Conservation (phyloP, 805 yeast species). For the Lachancea fermentati region DNA sequence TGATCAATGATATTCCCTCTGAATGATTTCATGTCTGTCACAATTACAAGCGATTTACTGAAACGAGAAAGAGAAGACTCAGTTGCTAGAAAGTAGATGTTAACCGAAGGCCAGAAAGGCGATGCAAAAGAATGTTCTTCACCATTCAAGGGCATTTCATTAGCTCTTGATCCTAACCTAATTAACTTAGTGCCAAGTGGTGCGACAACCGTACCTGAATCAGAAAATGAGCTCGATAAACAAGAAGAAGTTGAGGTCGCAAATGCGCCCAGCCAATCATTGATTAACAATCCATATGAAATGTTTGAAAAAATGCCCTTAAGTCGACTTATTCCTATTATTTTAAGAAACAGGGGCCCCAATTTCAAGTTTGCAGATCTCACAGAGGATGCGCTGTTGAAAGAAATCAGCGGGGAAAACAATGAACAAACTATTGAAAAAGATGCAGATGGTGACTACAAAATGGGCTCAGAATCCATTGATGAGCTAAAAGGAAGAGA, state of each 20-base stretch:
- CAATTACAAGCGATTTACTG: too few species aligned
- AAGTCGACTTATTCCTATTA: constrained; percentile 52
- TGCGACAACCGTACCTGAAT: constrained; percentile 6
- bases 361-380: constrained; percentile 41
- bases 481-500: background rate
- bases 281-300: constrained; percentile 30
- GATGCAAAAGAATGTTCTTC: too few species aligned
- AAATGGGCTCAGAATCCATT: constrained; percentile 9
- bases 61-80: too few species aligned
- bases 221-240: constrained; percentile 1
- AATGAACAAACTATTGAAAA: constrained; percentile 3
- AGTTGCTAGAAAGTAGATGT: too few species aligned
- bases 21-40: too few species aligned
- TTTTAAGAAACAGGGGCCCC: constrained; percentile 51
- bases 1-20: too few species aligned
- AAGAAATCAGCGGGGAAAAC: constrained; percentile 36
- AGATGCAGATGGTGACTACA: constrained; percentile 13
- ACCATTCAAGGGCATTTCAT: constrained; percentile 17
- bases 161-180: constrained; percentile 33
- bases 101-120: too few species aligned
- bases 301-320: constrained; percentile 37
- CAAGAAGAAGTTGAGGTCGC: constrained; percentile 1
- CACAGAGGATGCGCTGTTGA: constrained; percentile 45
- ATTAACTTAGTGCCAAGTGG: constrained; percentile 14
- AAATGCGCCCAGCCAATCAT: constrained; percentile 7